Evolutionary conservation across 768 basidiomycete genomes (phyloP).

Genomic region (Pleurotus djamor): DNA sequence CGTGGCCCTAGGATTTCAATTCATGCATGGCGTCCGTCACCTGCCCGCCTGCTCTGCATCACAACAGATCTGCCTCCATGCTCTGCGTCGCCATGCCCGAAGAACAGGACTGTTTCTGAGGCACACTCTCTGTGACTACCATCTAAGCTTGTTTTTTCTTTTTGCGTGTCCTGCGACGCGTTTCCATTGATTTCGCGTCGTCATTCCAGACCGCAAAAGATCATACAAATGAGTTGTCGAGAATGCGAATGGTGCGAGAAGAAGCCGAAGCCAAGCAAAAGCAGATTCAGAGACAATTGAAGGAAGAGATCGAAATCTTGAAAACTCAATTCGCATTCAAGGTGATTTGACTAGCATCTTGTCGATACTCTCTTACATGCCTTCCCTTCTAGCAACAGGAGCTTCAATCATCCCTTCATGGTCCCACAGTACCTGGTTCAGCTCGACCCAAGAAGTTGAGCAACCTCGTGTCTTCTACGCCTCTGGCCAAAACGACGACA

Average conservation of each 20-base stretch:
- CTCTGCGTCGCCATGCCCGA: too few species aligned
- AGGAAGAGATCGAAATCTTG: constrained; percentile 67
- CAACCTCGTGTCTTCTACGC: constrained; percentile 36
- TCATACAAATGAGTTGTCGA: constrained; percentile 54
- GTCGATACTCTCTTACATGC: constrained; percentile 8
- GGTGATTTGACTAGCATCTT: constrained; percentile 31
- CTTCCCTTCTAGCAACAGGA: constrained; percentile 58
- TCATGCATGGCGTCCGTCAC: too few species aligned
- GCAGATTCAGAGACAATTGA: constrained; percentile 58
- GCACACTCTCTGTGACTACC: too few species aligned
- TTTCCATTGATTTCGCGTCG: background rate
- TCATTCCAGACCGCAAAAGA: constrained; percentile 48
- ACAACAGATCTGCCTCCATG: too few species aligned
- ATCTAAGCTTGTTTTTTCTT: too few species aligned
- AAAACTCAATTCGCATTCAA: constrained; percentile 71
- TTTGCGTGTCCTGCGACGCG: background rate
- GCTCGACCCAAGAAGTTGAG: constrained; percentile 37
- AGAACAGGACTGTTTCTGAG: too few species aligned
- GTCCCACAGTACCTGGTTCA: constrained; percentile 38
- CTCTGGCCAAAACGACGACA: constrained; percentile 27
- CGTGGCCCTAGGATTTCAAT: too few species aligned
- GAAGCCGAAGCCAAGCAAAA: constrained; percentile 55
- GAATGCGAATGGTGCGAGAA: constrained; percentile 58
- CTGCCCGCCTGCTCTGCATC: too few species aligned
- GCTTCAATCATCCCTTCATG: constrained; percentile 50